These are phyloP conservation scores for Barnettozyma hawaiiensis DNA, from an alignment of 1,139 yeast genomes.

Conservation along the genomic window DNA sequence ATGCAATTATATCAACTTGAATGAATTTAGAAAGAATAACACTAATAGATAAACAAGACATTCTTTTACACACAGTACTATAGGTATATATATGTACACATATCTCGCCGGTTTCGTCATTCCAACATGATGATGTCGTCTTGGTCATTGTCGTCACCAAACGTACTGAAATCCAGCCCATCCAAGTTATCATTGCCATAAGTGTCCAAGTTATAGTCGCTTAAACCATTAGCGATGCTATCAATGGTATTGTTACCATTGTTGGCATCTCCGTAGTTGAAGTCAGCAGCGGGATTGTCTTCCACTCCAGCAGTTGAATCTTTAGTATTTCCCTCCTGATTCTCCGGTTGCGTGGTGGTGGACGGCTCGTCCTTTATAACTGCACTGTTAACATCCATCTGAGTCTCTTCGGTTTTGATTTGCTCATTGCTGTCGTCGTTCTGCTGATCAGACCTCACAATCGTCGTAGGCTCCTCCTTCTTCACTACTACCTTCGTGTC, in stretches of 20 bases:
- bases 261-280: constrained; percentile 1
- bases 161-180: constrained; percentile 8
- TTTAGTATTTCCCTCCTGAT: not conserved
- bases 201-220: constrained; percentile 7
- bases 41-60: not conserved
- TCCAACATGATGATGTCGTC: constrained; percentile 9
- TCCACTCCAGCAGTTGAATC: not conserved
- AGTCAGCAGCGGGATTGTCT: not conserved
- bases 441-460: not conserved
- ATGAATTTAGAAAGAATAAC: constrained; percentile 12
- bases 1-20: constrained; percentile 19
- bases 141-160: constrained; percentile 8
- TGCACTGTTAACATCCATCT: not conserved
- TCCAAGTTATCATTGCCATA: constrained; percentile 10
- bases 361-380: not conserved
- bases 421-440: not conserved
- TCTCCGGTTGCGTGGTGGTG: not conserved
- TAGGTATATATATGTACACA: too few species aligned
- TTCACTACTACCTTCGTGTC: too few species aligned
- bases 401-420: not conserved
- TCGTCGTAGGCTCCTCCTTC: too few species aligned
- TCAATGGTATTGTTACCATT: constrained; percentile 7
- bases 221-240: constrained; percentile 3
- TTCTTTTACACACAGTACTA: not conserved
- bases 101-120: too few species aligned